phyloP scores from a whole-genome alignment of 192 early-diverging fungal genomes.

The Chytriomyces sp. region DNA sequence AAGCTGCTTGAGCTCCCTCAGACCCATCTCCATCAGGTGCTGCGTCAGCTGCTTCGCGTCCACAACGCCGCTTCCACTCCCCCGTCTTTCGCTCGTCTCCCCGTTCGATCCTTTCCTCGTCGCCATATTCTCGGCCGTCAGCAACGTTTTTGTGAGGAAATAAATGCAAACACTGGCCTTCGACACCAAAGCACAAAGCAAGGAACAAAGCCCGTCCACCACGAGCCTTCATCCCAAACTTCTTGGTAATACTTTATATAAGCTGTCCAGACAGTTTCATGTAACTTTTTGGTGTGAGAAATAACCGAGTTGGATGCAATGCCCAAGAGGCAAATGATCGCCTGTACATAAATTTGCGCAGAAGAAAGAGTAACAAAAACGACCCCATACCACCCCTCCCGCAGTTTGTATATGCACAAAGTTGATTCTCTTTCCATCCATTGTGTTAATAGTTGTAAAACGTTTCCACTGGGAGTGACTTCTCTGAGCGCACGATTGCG shows the following conservation, averaged over 20 bases:
- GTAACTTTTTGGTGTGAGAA: too few species aligned
- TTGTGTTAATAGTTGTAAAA: too few species aligned
- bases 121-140: background rate
- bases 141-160: background rate
- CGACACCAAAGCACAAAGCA: background rate
- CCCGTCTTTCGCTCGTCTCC: background rate
- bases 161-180: background rate
- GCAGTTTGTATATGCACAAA: too few species aligned
- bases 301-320: too few species aligned
- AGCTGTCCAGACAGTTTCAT: background rate
- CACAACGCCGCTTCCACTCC: background rate
- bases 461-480: too few species aligned
- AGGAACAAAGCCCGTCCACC: background rate
- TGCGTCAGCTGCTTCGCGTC: conserved; percentile 54
- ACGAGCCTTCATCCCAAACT: background rate
- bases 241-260: background rate
- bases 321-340: background rate
- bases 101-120: background rate
- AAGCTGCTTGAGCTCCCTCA: conserved; percentile 57
- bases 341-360: background rate
- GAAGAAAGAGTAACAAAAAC: too few species aligned
- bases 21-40: conserved; percentile 60
- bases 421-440: too few species aligned
- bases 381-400: too few species aligned
- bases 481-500: too few species aligned